Evolutionary conservation across 2,329 filamentous ascomycete genomes (phyloP).

Genomic region (Hypoxylon sp.): DNA sequence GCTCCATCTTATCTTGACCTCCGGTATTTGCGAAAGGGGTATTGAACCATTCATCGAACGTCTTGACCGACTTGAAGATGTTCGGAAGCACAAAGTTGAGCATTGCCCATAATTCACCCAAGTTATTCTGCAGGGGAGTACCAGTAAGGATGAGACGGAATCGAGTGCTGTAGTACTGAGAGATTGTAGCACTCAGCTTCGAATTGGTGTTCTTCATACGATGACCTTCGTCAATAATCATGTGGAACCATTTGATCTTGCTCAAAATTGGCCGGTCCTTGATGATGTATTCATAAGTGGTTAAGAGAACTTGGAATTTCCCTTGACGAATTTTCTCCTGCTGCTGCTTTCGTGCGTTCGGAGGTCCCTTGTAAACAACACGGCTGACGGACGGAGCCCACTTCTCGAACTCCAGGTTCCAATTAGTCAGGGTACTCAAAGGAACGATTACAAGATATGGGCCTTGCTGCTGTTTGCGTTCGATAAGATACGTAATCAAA

Average conservation of each 20-base stretch:
- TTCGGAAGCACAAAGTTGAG: constrained; percentile 98
- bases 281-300: constrained; percentile 99
- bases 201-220: constrained; percentile 99
- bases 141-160: constrained; percentile 97
- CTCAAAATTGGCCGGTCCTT: constrained; percentile 95
- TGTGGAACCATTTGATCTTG: constrained; percentile 99
- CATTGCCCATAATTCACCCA: constrained; percentile 96
- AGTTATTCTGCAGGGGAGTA: constrained; percentile 96
- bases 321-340: constrained; percentile 95
- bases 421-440: constrained; percentile 96
- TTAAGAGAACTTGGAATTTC: constrained; percentile 94
- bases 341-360: constrained; percentile 86
- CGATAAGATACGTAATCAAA: constrained; percentile 96
- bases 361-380: constrained; percentile 97
- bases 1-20: constrained; percentile 97
- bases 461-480: constrained; percentile 90
- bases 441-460: constrained; percentile 98
- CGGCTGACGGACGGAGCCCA: constrained; percentile 91
- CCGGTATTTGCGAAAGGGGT: constrained; percentile 99
- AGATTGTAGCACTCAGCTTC: constrained; percentile 94
- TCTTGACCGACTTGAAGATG: constrained; percentile 99
- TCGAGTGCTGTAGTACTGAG: constrained; percentile 92
- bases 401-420: constrained; percentile 98
- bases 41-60: constrained; percentile 99
- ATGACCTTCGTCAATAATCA: constrained; percentile 99